Evolutionary conservation across 2,329 filamentous ascomycete genomes (phyloP).

Genomic region (Botryotinia globosa): DNA sequence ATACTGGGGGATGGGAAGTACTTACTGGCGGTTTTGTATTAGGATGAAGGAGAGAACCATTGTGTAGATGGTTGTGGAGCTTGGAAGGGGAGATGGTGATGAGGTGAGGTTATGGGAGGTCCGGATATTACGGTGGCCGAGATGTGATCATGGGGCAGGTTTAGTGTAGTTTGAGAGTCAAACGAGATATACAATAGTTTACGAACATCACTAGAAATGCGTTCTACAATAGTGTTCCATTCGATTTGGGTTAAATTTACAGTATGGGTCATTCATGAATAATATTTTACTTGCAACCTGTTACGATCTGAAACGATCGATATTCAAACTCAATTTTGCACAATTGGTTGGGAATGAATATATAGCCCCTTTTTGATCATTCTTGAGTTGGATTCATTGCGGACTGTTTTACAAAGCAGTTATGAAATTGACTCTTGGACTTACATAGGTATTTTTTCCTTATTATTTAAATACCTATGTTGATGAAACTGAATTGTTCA

Average conservation of each 20-base stretch:
- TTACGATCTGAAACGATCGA: neutral
- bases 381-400: neutral
- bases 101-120: conserved; percentile 8
- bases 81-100: neutral
- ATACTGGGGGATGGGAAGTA: too few species aligned
- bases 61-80: conserved; percentile 19
- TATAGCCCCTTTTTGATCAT: neutral
- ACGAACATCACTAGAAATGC: neutral
- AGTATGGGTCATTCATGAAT: too few species aligned
- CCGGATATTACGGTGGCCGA: conserved; percentile 10
- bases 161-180: neutral
- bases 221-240: neutral
- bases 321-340: too few species aligned
- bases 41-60: conserved; percentile 79
- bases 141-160: neutral
- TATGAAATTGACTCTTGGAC: neutral
- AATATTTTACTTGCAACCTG: neutral
- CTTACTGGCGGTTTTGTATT: conserved; percentile 84
- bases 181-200: neutral
- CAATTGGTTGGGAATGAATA: neutral
- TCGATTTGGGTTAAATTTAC: neutral
- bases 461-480: neutral
- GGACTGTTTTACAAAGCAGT: neutral
- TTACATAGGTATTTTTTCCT: neutral
- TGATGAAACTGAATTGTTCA: neutral